Conservation (phyloP, 345 rosid species). For the Eucalyptus marginata region DNA sequence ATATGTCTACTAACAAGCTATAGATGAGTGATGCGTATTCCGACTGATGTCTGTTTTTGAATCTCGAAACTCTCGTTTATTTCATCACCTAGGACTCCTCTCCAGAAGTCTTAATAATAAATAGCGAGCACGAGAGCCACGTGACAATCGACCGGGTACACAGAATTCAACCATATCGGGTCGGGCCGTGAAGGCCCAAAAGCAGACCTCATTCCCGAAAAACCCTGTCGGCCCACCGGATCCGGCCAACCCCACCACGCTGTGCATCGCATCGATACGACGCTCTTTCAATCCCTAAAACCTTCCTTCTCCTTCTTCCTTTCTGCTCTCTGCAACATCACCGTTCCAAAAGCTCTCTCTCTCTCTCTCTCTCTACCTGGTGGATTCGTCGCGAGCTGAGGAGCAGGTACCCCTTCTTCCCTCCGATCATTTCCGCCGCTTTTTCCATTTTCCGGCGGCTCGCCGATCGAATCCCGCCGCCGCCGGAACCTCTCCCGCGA, state of each 20-base stretch:
- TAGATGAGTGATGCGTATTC: background rate
- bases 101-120: background rate
- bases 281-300: background rate
- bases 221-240: background rate
- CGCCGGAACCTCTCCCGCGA: background rate
- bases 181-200: background rate
- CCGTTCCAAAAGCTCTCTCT: background rate
- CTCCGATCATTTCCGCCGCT: background rate
- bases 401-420: background rate
- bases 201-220: background rate
- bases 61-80: background rate
- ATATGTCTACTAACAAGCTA: rapidly evolving
- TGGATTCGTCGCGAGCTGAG: background rate
- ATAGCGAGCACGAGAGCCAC: background rate
- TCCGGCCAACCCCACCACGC: background rate
- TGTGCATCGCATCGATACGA: background rate
- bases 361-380: background rate
- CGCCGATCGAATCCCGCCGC: background rate
- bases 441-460: background rate
- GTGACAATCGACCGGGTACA: background rate
- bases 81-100: background rate
- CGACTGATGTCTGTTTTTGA: background rate
- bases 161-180: background rate
- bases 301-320: too few relatives aligned
- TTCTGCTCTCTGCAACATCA: background rate